Percentiles rank a stretch among this genome's conserved stretches.
phyloP scores from a whole-genome alignment of 306 rosid genomes.

The Lagenaria siceraria region DNA sequence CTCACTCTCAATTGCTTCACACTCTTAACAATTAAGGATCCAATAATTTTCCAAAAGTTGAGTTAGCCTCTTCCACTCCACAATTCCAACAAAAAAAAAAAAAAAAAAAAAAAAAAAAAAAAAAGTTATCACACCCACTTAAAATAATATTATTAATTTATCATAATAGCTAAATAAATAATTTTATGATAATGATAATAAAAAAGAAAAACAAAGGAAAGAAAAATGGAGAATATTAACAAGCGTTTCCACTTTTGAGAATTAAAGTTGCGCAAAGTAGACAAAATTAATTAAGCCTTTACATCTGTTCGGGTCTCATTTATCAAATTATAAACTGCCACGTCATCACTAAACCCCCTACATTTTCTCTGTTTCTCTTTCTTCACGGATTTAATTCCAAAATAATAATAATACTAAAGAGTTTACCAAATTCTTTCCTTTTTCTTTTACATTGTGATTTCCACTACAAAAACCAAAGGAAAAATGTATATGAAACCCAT shows the following conservation, averaged over 20 bases:
- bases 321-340: neutral
- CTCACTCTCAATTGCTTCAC: neutral
- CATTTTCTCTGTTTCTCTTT: neutral
- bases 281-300: neutral
- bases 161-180: neutral
- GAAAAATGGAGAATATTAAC: neutral
- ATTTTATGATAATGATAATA: neutral
- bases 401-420: too few relatives aligned
- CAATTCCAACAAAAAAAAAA: neutral
- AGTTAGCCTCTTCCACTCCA: neutral
- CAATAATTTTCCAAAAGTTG: neutral
- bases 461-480: neutral
- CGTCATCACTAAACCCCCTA: neutral
- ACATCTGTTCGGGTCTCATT: neutral
- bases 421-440: neutral
- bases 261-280: neutral
- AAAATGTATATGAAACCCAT: neutral
- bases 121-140: neutral
- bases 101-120: too few relatives aligned
- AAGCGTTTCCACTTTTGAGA: neutral
- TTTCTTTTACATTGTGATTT: neutral
- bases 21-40: conserved; percentile 53
- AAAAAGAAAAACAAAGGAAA: neutral
- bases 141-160: neutral
- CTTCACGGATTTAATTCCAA: neutral